Base-by-base conservation (phyloP, 2,329 filamentous ascomycete genomes). In the Lachnellula cervina region DNA sequence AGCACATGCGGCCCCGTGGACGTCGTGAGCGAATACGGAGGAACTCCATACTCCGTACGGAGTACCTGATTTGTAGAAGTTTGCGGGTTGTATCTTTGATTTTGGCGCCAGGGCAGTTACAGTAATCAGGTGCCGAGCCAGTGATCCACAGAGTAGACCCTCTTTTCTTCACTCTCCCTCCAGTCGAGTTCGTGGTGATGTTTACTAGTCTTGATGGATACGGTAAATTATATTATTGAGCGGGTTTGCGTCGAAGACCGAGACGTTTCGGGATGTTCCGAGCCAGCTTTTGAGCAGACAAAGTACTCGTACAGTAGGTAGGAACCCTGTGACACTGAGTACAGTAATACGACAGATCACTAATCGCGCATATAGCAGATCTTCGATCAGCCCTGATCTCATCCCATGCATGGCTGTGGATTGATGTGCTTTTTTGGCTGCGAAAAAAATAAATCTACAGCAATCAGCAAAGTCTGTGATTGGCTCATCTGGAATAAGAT, bases 331-430 rank as follows among this genome's bases (percentile, higher is more conserved):
- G 49, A n/a, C 35, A 21, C n/a, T 16, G n/a, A 8, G 19, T 45
- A 23, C 25, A 25, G 34, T 11, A 32, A 32, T 32, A 51, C 47
- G 48, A 58, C 43, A 38, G 40, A 53, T 54, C 58, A 45, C 49
- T 50, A 14, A 46, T 49, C 14, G 19, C 40, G 46, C 49, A 52
- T 43, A 42, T 28, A 42, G 55, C 47, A 51, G 52, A 60, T 58
- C 55, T 58, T 53, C 34, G 16, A 52, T 51, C 52, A 52, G 49
- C 55, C 32, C 23, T 21, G 21, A 40, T 35, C n/a, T n/a, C 46
- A n/a, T n/a, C n/a, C n/a, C n/a, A 32, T 9, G 28, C 28, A 9
- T 8, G 2, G 8, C 7, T 9, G 28, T n/a, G 37, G 16, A 32
- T 32, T 9, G n/a, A 23, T 21, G 5, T 38, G n/a, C 34, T 23